Percentiles rank a stretch among this genome's conserved stretches.
These are phyloP conservation scores for Sphagnum fallax DNA, from an alignment of 228 moss, liverwort and hornwort species.

Conservation along the genomic window DNA sequence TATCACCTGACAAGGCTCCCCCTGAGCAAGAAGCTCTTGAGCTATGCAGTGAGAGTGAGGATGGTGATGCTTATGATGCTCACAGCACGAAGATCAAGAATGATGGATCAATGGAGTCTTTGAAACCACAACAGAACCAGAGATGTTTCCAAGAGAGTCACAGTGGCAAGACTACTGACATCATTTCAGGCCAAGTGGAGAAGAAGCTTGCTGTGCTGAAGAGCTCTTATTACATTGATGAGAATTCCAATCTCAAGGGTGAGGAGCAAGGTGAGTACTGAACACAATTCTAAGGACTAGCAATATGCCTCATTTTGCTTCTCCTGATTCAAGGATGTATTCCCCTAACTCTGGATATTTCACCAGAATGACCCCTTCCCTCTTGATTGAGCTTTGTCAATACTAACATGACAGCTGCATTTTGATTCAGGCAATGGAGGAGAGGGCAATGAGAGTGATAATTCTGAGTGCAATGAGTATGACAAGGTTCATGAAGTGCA, in stretches of 20 bases:
- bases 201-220: too few relatives aligned
- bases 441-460: conserved; percentile 11
- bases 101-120: not conserved
- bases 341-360: too few relatives aligned
- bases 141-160: conserved; percentile 25
- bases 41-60: conserved; percentile 33
- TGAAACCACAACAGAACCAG: not conserved
- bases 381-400: too few relatives aligned
- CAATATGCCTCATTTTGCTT: too few relatives aligned
- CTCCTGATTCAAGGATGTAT: too few relatives aligned
- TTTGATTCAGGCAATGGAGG: conserved; percentile 1
- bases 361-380: too few relatives aligned
- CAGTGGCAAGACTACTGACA: not conserved
- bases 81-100: conserved; percentile 12
- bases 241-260: conserved; percentile 1
- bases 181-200: too few relatives aligned
- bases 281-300: too few relatives aligned
- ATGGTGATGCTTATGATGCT: conserved; percentile 22
- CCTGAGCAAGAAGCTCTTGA: conserved; percentile 29
- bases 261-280: conserved; percentile 31
- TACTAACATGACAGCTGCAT: too few relatives aligned
- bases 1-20: conserved; percentile 43
- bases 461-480: conserved; percentile 6
- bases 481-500: conserved; percentile 9
- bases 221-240: too few relatives aligned